Evolutionary conservation across 75 land plant genomes (phyloP).

Genomic region (Pinus taeda): DNA sequence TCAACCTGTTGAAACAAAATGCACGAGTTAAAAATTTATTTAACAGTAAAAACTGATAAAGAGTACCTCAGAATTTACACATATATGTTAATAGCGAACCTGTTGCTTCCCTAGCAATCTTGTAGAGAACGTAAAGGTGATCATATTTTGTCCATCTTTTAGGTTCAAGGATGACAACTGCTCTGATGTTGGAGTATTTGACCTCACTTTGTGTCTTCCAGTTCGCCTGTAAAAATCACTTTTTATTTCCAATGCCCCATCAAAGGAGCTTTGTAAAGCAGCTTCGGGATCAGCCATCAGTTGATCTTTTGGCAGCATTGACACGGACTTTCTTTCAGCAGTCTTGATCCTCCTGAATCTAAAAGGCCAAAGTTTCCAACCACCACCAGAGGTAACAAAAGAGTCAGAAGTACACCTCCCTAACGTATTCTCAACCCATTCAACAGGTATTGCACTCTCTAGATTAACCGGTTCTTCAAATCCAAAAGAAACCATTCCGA

Average conservation of each 20-base stretch:
- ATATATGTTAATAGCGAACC: slow-evolving; percentile 31
- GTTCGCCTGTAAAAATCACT: slow-evolving; percentile 14
- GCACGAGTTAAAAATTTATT: background rate
- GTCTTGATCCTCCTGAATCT: slow-evolving; percentile 24
- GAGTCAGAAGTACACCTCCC: slow-evolving; percentile 20
- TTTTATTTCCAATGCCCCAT: background rate
- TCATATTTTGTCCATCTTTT: slow-evolving; percentile 76
- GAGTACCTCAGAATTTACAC: background rate
- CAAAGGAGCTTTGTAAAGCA: slow-evolving; percentile 1
- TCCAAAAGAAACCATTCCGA: slow-evolving; percentile 57
- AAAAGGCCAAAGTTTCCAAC: slow-evolving; percentile 81
- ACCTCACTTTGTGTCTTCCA: slow-evolving; percentile 30
- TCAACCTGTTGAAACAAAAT: slow-evolving; percentile 67
- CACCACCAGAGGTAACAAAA: slow-evolving; percentile 27
- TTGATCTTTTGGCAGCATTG: slow-evolving; percentile 6
- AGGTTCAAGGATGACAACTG: slow-evolving; percentile 84
- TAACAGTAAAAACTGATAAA: background rate
- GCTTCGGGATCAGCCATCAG: background rate
- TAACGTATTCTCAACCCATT: slow-evolving; percentile 21
- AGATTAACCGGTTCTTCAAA: slow-evolving; percentile 20
- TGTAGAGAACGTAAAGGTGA: slow-evolving; percentile 85
- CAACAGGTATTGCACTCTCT: slow-evolving; percentile 47
- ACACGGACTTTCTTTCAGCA: slow-evolving; percentile 25
- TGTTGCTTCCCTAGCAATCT: slow-evolving; percentile 86
- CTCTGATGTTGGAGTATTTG: slow-evolving; percentile 74